Evolutionary conservation across 2,329 filamentous ascomycete genomes (phyloP).

Genomic region (Ascocoryne sarcoides): DNA sequence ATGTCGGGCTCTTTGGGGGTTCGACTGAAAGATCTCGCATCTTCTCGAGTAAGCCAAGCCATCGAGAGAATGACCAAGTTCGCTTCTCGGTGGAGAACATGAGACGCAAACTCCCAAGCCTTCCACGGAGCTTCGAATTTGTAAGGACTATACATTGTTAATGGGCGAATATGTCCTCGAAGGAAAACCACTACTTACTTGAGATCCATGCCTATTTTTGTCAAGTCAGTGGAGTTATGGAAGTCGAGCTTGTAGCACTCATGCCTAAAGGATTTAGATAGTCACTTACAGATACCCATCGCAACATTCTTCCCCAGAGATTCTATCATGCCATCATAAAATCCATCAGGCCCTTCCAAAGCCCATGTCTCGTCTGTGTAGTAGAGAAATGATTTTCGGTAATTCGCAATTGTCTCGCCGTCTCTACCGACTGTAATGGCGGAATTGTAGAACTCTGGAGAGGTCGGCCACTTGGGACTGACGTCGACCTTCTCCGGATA

Average conservation of each 20-base stretch:
- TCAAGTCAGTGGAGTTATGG: too few species aligned
- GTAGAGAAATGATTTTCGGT: conserved; percentile 51
- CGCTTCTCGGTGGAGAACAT: conserved; percentile 46
- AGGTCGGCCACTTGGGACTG: conserved; percentile 37
- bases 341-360: conserved; percentile 43
- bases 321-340: conserved; percentile 37
- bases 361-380: conserved; percentile 55
- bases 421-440: conserved; percentile 46
- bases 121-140: conserved; percentile 42
- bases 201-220: conserved; percentile 53
- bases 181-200: conserved; percentile 38
- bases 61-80: conserved; percentile 63
- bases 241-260: too few species aligned
- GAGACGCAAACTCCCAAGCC: conserved; percentile 39
- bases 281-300: conserved; percentile 49
- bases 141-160: conserved; percentile 34
- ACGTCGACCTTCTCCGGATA: conserved; percentile 64
- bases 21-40: conserved; percentile 36
- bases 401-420: conserved; percentile 52
- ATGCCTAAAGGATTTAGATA: conserved; percentile 5
- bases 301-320: conserved; percentile 39
- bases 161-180: conserved; percentile 2
- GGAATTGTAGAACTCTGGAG: conserved; percentile 47
- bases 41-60: conserved; percentile 64
- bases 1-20: conserved; percentile 55